Conservation (phyloP, 2,329 filamentous ascomycete genomes). For the Fusarium xylarioides region DNA sequence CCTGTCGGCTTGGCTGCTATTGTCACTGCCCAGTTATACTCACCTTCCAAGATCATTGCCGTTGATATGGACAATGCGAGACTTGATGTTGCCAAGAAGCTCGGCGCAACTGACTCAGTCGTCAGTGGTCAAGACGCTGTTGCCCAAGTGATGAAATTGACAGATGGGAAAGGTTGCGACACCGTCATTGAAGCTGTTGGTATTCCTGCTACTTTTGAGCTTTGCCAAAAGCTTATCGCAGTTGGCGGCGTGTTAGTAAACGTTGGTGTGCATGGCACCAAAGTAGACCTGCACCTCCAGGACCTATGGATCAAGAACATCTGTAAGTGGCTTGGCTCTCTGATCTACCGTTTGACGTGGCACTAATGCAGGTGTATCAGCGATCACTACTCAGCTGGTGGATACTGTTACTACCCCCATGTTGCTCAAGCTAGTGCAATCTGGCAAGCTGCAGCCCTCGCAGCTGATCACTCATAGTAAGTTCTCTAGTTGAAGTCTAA, state of each 20-base stretch:
- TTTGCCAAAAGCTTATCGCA: slow-evolving; percentile 63
- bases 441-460: slow-evolving; percentile 53
- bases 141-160: slow-evolving; percentile 53
- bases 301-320: slow-evolving; percentile 65
- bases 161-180: slow-evolving; percentile 63
- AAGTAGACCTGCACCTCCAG: slow-evolving; percentile 61
- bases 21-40: slow-evolving; percentile 64
- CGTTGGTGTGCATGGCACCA: slow-evolving; percentile 66
- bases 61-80: slow-evolving; percentile 61
- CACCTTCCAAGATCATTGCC: slow-evolving; percentile 60
- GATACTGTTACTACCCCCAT: slow-evolving; percentile 59
- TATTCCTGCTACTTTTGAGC: slow-evolving; percentile 60
- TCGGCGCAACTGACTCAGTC: slow-evolving; percentile 59
- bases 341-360: no score
- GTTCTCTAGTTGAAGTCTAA: background rate
- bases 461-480: slow-evolving; percentile 57
- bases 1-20: slow-evolving; percentile 64
- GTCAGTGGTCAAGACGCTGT: slow-evolving; percentile 50
- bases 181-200: slow-evolving; percentile 68
- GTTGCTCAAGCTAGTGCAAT: slow-evolving; percentile 56
- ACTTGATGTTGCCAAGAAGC: slow-evolving; percentile 55
- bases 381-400: slow-evolving; percentile 58
- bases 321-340: slow-evolving; percentile 46
- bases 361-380: slow-evolving; percentile 33
- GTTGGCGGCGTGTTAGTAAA: slow-evolving; percentile 65